These are phyloP conservation scores for Eucalyptus dawsonii DNA, from an alignment of 345 rosid species.

Conservation along the genomic window DNA sequence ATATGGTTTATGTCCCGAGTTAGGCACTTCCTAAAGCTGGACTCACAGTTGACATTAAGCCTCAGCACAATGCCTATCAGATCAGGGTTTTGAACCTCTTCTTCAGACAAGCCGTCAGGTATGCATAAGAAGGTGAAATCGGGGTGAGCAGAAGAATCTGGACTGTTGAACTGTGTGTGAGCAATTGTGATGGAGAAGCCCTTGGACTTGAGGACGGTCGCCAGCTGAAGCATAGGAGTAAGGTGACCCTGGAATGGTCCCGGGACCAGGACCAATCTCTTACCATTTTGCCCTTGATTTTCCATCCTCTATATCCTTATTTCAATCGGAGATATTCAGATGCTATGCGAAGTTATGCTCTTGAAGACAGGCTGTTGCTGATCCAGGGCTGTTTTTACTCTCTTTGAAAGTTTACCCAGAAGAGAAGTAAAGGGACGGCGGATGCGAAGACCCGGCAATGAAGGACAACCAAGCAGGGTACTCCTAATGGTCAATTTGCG, in stretches of 20 bases:
- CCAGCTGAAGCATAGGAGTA: constrained; percentile 65
- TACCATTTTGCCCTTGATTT: neutral
- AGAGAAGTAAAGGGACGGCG: neutral
- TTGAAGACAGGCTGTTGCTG: neutral
- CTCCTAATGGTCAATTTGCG: neutral
- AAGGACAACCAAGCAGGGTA: neutral
- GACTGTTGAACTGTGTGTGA: constrained; percentile 23
- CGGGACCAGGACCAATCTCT: constrained; percentile 33
- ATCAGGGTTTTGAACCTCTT: neutral
- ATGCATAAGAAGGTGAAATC: constrained; percentile 13
- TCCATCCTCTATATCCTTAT: neutral
- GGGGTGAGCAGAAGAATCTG: constrained; percentile 16
- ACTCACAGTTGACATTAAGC: constrained; percentile 23
- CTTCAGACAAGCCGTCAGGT: constrained; percentile 13
- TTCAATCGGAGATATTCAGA: neutral
- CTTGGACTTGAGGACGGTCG: constrained; percentile 29
- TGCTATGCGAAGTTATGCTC: neutral
- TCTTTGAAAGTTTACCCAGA: neutral
- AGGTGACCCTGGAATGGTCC: constrained; percentile 59
- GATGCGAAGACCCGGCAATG: neutral
- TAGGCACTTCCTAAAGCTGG: constrained; percentile 11
- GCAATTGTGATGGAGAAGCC: constrained; percentile 52
- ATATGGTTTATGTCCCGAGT: neutral
- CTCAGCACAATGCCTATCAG: neutral
- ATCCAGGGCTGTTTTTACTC: neutral